Percentiles rank a stretch among this genome's conserved stretches.
phyloP scores from a whole-genome alignment of 2,329 filamentous ascomycete species.

The Verticillium klebahnii region DNA sequence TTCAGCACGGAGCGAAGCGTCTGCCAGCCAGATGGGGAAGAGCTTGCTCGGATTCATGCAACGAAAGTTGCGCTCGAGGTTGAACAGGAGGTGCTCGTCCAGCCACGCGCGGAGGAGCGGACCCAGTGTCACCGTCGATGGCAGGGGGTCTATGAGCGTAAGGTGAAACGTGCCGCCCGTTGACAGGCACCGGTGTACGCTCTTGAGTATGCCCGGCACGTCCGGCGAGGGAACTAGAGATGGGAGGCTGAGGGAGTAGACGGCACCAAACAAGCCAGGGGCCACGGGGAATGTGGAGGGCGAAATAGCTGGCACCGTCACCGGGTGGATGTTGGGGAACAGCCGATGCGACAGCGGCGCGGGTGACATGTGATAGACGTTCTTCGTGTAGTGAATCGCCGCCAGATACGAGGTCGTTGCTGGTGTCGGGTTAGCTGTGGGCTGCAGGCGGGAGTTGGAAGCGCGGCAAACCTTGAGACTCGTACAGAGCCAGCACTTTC shows the following conservation, averaged over 20 bases:
- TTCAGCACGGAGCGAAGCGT: slow-evolving; percentile 45
- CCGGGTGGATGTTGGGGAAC: slow-evolving; percentile 34
- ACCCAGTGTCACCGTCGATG: slow-evolving; percentile 48
- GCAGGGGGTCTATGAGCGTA: slow-evolving; percentile 58
- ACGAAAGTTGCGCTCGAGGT: slow-evolving; percentile 53
- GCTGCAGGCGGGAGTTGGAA: slow-evolving; percentile 8
- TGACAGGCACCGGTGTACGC: slow-evolving; percentile 51
- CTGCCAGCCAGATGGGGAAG: slow-evolving; percentile 55
- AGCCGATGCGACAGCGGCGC: slow-evolving; percentile 30
- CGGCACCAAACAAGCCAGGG: slow-evolving; percentile 39
- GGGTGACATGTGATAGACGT: slow-evolving; percentile 42
- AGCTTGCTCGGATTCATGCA: slow-evolving; percentile 55
- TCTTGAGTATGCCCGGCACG: slow-evolving; percentile 50
- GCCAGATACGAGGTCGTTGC: slow-evolving; percentile 47
- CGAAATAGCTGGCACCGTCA: slow-evolving; percentile 32
- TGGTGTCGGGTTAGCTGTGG: slow-evolving; percentile 20
- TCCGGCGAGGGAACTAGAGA: slow-evolving; percentile 51
- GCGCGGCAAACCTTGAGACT: slow-evolving; percentile 38
- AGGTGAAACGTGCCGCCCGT: slow-evolving; percentile 54
- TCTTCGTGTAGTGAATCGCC: slow-evolving; percentile 31
- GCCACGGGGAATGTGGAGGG: slow-evolving; percentile 30
- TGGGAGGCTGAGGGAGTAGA: slow-evolving; percentile 51
- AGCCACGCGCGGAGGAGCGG: slow-evolving; percentile 57
- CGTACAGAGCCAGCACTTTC: slow-evolving; percentile 45
- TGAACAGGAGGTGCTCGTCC: slow-evolving; percentile 53